A percentile compares a stretch with the other conserved stretches of the same genome.
These are phyloP conservation scores for Rubia yunnanensis DNA, from an alignment of 257 asterid genomes.

Conservation along the genomic window DNA sequence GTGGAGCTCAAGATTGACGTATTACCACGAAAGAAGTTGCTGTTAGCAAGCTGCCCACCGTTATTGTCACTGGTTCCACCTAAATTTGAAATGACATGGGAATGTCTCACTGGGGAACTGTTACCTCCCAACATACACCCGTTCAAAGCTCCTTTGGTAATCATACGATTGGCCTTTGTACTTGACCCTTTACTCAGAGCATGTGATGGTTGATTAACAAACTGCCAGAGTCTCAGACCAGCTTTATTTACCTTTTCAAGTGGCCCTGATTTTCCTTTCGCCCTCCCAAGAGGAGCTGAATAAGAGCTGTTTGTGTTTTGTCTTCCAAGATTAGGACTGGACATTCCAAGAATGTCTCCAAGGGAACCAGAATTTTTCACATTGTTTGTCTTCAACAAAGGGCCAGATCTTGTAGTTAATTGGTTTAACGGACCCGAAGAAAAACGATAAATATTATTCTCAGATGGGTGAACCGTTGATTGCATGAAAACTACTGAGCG, in stretches of 20 bases:
- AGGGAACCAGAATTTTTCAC: slow-evolving; percentile 45
- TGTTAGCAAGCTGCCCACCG: slow-evolving; percentile 13
- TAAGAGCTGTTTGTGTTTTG: slow-evolving; percentile 27
- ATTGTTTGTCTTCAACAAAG: slow-evolving; percentile 39
- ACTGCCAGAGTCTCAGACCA: slow-evolving; percentile 42
- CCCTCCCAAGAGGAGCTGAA: slow-evolving; percentile 58
- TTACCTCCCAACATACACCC: slow-evolving; percentile 32
- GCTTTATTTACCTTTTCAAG: slow-evolving; percentile 35
- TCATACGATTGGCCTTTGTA: slow-evolving; percentile 20
- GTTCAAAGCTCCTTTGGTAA: slow-evolving; percentile 30
- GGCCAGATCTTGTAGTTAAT: slow-evolving; percentile 55
- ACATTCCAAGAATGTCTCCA: slow-evolving; percentile 29
- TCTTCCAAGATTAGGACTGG: slow-evolving; percentile 34
- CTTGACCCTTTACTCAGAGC: slow-evolving; percentile 27
- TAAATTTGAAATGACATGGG: slow-evolving; percentile 16
- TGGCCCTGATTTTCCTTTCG: slow-evolving; percentile 43
- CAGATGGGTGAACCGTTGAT: slow-evolving; percentile 74
- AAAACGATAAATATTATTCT: slow-evolving; percentile 43
- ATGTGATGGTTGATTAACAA: slow-evolving; percentile 40
- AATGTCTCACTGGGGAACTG: slow-evolving; percentile 20
- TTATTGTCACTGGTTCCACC: slow-evolving; percentile 13
- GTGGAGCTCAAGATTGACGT: slow-evolving; percentile 19
- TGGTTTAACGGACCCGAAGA: slow-evolving; percentile 37
- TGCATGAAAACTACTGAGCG: slow-evolving; percentile 58
- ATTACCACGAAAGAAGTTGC: slow-evolving; percentile 26